Conservation (phyloP, 345 rosid genomes). For the Firmiana major region DNA sequence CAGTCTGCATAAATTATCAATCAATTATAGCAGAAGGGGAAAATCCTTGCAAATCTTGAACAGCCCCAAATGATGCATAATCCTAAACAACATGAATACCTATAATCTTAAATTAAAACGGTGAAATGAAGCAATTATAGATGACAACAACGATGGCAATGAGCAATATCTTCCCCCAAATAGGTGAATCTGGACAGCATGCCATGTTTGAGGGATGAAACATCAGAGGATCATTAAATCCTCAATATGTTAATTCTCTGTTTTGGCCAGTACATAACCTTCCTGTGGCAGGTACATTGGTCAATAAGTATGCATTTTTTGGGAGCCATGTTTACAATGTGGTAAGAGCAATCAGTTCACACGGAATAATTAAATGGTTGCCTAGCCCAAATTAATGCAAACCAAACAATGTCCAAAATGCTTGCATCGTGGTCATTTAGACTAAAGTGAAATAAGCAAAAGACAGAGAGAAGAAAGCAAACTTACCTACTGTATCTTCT, state of each 20-base stretch:
- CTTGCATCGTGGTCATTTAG: background rate
- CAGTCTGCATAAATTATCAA: background rate
- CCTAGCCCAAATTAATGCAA: background rate
- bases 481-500: constrained; percentile 70
- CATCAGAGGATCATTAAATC: background rate
- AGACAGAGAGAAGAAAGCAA: background rate
- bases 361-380: background rate
- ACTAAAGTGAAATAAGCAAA: background rate
- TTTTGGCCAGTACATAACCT: background rate
- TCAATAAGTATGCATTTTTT: background rate
- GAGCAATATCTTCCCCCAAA: background rate
- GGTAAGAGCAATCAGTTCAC: background rate
- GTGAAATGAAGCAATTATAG: too few species aligned
- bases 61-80: background rate
- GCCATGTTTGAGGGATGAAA: background rate
- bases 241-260: background rate
- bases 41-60: background rate
- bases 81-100: background rate
- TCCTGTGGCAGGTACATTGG: background rate
- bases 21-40: background rate
- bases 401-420: background rate
- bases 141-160: too few species aligned
- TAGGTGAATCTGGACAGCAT: background rate
- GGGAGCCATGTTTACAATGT: background rate
- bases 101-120: background rate